These are phyloP conservation scores for Lepidium africanum DNA, from an alignment of 345 rosid genomes.

Conservation along the genomic window DNA sequence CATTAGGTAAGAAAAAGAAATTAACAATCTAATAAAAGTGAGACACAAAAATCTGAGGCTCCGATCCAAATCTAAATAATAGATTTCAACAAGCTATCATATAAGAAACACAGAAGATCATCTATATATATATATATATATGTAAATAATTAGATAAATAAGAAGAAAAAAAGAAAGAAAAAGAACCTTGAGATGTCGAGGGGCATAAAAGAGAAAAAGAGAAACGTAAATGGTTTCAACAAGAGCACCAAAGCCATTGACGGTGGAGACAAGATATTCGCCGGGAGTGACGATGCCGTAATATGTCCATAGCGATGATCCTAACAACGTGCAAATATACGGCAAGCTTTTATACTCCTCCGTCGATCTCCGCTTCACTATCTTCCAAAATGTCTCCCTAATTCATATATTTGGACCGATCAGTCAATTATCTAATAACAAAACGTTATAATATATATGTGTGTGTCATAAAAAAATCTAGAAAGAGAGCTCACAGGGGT, in stretches of 20 bases:
- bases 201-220: slow-evolving; percentile 52
- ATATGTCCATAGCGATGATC: slow-evolving; percentile 65
- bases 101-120: slow-evolving; percentile 11
- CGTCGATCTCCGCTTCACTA: slow-evolving; percentile 53
- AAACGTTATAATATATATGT: not conserved
- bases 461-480: not conserved
- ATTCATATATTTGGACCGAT: not conserved
- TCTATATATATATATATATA: not conserved
- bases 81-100: slow-evolving; percentile 13
- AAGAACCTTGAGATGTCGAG: slow-evolving; percentile 46
- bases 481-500: slow-evolving; percentile 46
- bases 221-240: slow-evolving; percentile 43
- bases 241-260: slow-evolving; percentile 65
- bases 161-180: not conserved
- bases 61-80: slow-evolving; percentile 22
- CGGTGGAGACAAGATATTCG: slow-evolving; percentile 62
- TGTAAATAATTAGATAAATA: too few species aligned
- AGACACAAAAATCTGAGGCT: not conserved
- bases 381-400: slow-evolving; percentile 70
- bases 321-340: slow-evolving; percentile 49
- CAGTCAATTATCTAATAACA: not conserved
- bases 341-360: slow-evolving; percentile 75
- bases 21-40: not conserved
- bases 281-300: slow-evolving; percentile 67
- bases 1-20: too few species aligned